Conservation (phyloP, 2,329 filamentous ascomycete species). For the Balansia obtecta region DNA sequence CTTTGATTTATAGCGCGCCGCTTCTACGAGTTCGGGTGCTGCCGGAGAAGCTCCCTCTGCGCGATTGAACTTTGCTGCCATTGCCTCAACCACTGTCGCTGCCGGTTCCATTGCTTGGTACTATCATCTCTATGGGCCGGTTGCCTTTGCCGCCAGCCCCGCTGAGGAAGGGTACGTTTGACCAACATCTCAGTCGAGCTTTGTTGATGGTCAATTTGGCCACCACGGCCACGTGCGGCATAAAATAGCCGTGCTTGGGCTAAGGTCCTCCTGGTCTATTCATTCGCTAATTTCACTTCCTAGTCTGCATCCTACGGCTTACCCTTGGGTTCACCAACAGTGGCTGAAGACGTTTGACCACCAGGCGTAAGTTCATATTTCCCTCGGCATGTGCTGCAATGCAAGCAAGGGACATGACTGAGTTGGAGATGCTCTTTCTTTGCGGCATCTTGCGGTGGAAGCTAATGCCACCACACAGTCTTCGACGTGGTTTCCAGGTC, state of each 20-base stretch:
- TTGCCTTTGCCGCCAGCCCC: conserved; percentile 78
- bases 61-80: conserved; percentile 75
- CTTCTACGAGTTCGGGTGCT: conserved; percentile 64
- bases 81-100: conserved; percentile 75
- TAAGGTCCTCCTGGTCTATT: conserved; percentile 3
- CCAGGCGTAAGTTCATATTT: conserved; percentile 57
- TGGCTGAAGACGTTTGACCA: conserved; percentile 96
- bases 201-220: neutral
- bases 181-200: neutral
- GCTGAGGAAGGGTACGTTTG: conserved; percentile 92
- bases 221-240: conserved; percentile 17
- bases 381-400: neutral
- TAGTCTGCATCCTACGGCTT: conserved; percentile 82
- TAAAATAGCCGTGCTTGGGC: conserved; percentile 15
- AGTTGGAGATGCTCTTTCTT: neutral
- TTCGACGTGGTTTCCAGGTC: conserved; percentile 98
- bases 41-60: conserved; percentile 58
- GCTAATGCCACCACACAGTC: conserved; percentile 35
- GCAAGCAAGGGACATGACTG: too few species aligned
- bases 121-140: conserved; percentile 87
- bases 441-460: neutral
- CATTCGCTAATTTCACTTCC: conserved; percentile 16
- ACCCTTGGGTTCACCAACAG: conserved; percentile 92
- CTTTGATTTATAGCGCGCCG: conserved; percentile 38
- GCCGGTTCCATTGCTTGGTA: conserved; percentile 92